These are phyloP conservation scores for Dothideomycetes sp. DNA, from an alignment of 2,329 filamentous ascomycete species.

Conservation along the genomic window DNA sequence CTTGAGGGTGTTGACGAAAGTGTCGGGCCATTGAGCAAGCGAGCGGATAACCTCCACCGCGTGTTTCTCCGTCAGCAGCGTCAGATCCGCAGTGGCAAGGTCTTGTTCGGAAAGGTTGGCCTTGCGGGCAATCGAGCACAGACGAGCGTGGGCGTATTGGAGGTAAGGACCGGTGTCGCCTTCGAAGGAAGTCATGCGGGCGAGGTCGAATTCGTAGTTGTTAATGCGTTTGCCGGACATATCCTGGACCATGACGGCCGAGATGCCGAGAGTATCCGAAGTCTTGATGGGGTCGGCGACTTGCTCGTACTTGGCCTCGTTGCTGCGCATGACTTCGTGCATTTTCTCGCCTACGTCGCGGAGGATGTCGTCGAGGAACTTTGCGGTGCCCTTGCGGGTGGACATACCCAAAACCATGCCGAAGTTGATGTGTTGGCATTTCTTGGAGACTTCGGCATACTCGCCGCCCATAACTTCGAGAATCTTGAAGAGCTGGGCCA, in stretches of 20 bases:
- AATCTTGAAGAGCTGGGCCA: conserved; percentile 56
- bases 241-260: conserved; percentile 94
- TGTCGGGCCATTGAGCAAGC: conserved; percentile 76
- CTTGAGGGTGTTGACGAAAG: conserved; percentile 72
- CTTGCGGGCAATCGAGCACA: conserved; percentile 50
- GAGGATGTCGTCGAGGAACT: conserved; percentile 38
- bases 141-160: conserved; percentile 69
- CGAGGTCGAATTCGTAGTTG: conserved; percentile 65
- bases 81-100: conserved; percentile 52
- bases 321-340: conserved; percentile 94
- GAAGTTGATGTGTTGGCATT: conserved; percentile 54
- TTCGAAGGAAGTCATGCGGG: conserved; percentile 73
- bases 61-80: conserved; percentile 59
- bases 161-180: conserved; percentile 78
- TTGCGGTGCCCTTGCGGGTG: conserved; percentile 45
- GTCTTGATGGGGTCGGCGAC: conserved; percentile 71
- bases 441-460: conserved; percentile 41
- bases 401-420: conserved; percentile 57
- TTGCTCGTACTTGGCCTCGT: conserved; percentile 80
- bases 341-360: conserved; percentile 72
- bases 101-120: conserved; percentile 39
- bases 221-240: conserved; percentile 87
- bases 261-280: conserved; percentile 85
- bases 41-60: conserved; percentile 63
- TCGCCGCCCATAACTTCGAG: conserved; percentile 50